A percentile compares a stretch with the other conserved stretches of the same genome.
phyloP scores from a whole-genome alignment of 1,284 basidiomycete species.

The Termitomyces sp. region DNA sequence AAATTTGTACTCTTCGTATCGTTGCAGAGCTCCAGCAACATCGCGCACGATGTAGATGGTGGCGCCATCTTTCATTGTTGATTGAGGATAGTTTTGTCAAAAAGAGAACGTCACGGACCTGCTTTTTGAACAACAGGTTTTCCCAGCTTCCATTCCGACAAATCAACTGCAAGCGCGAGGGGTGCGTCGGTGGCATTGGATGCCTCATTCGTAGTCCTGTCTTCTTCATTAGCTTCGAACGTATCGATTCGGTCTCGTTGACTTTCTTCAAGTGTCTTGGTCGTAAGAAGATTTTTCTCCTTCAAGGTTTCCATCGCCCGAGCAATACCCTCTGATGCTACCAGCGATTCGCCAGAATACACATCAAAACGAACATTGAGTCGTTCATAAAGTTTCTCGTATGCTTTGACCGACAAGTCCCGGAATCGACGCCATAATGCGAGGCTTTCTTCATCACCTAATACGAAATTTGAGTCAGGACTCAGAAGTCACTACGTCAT shows the following conservation, averaged over 20 bases:
- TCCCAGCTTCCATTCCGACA: conserved; percentile 85
- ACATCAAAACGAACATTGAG: conserved; percentile 92
- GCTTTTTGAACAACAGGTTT: conserved; percentile 88
- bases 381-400: conserved; percentile 83
- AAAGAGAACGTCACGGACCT: conserved; percentile 39
- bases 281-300: conserved; percentile 2
- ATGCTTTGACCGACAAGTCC: conserved; percentile 86
- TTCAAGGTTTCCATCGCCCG: conserved; percentile 4
- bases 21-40: conserved; percentile 89
- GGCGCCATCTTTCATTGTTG: conserved; percentile 69
- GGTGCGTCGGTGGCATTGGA: conserved; percentile 48
- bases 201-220: conserved; percentile 43
- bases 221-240: too few species aligned
- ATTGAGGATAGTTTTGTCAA: too few species aligned
- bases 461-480: not conserved
- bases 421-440: conserved; percentile 92
- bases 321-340: conserved; percentile 56
- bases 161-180: conserved; percentile 76
- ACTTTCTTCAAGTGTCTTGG: conserved; percentile 7
- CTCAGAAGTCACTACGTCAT: not conserved
- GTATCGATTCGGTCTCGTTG: not conserved
- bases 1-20: conserved; percentile 87
- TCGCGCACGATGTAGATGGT: conserved; percentile 97
- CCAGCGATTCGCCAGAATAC: conserved; percentile 91
- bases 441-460: conserved; percentile 78